These are phyloP conservation scores for Viola pubescens DNA, from an alignment of 441 rosid species.

Conservation along the genomic window DNA sequence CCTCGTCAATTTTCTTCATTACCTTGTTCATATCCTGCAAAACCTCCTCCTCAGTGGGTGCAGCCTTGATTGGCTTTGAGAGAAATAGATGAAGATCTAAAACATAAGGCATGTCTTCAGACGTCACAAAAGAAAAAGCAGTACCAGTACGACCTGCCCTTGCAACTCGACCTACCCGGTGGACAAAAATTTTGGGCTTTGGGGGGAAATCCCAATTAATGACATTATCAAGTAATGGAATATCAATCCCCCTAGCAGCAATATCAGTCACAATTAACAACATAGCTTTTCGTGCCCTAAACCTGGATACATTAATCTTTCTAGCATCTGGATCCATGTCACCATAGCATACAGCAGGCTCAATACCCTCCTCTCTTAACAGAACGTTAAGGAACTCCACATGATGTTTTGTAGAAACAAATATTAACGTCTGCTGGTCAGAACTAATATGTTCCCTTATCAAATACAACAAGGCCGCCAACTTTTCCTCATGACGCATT, in stretches of 20 bases:
- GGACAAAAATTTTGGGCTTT: constrained; percentile 86
- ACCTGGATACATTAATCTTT: constrained; percentile 76
- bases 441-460: constrained; percentile 68
- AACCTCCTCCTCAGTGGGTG: constrained; percentile 91
- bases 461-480: constrained; percentile 74
- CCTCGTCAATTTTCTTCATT: constrained; percentile 57
- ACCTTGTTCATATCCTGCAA: constrained; percentile 70
- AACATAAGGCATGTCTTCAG: constrained; percentile 83
- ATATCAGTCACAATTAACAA: constrained; percentile 85
- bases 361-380: constrained; percentile 75
- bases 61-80: constrained; percentile 77
- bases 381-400: constrained; percentile 79
- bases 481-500: constrained; percentile 78
- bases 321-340: constrained; percentile 99
- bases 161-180: constrained; percentile 91
- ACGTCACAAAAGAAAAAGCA: constrained; percentile 82
- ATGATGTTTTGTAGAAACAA: constrained; percentile 94
- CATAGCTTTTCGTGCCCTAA: constrained; percentile 81
- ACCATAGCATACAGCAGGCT: constrained; percentile 86
- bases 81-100: constrained; percentile 92
- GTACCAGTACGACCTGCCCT: constrained; percentile 91
- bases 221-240: constrained; percentile 94
- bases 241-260: constrained; percentile 96
- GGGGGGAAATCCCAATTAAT: constrained; percentile 98
- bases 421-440: constrained; percentile 73